Evolutionary conservation across 108 stramenopile genomes (phyloP).

Genomic region (Pseudonitzschia pungens): DNA sequence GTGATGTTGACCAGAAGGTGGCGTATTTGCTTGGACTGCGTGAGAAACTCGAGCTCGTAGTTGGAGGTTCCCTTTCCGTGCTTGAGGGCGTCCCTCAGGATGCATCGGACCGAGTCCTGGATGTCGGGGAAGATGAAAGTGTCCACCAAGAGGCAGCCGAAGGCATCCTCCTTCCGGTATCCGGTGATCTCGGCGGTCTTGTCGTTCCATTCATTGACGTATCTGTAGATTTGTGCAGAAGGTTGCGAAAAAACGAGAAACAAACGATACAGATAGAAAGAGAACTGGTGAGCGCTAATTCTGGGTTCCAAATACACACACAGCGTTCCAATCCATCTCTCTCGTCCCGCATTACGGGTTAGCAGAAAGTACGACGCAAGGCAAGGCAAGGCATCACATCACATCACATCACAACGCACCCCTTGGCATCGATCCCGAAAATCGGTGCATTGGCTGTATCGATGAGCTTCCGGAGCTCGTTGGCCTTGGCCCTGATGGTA

Average conservation of each 20-base stretch:
- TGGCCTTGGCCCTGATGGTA: background rate
- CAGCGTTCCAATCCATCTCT: no score
- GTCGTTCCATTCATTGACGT: constrained; percentile 69
- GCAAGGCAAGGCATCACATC: no score
- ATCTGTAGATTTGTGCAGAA: constrained; percentile 16
- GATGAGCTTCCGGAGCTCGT: constrained; percentile 56
- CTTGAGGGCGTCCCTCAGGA: constrained; percentile 54
- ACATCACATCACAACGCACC: constrained; percentile 29
- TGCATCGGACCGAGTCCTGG: constrained; percentile 44
- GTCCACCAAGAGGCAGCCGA: constrained; percentile 44
- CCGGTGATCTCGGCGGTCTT: constrained; percentile 70
- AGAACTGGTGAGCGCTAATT: background rate
- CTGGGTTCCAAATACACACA: background rate
- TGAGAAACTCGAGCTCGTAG: constrained; percentile 58
- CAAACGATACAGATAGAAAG: background rate
- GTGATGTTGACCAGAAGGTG: constrained; percentile 74
- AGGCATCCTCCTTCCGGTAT: constrained; percentile 61
- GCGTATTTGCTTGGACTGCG: constrained; percentile 41
- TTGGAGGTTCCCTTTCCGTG: constrained; percentile 69
- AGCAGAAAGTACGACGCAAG: no score
- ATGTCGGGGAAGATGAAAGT: constrained; percentile 49
- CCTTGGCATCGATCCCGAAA: constrained; percentile 67
- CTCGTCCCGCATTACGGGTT: no score
- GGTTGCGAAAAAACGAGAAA: background rate
- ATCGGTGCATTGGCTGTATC: constrained; percentile 75